Evolutionary conservation across 129 eudicot species (phyloP).

Genomic region (Escallonia rubra): DNA sequence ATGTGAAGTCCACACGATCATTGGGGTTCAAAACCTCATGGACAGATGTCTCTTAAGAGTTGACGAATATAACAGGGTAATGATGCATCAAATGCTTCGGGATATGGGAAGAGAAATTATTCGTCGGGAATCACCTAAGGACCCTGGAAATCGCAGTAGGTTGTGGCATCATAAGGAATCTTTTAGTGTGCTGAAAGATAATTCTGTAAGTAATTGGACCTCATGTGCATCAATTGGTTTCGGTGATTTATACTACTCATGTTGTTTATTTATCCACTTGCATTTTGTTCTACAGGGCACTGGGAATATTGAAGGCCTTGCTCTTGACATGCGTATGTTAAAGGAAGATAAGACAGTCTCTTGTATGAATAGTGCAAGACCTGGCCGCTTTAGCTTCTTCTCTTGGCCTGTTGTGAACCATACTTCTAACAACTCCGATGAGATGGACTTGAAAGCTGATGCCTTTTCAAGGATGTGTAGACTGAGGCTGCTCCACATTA

Average conservation of each 20-base stretch:
- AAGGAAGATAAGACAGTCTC: not conserved
- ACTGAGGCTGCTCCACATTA: constrained; percentile 6
- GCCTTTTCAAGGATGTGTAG: constrained; percentile 11
- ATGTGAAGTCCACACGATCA: not conserved
- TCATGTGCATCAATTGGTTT: too few species aligned
- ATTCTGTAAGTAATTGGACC: too few species aligned
- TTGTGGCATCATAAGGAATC: not conserved
- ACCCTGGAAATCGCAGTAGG: not conserved
- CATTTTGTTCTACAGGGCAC: not conserved
- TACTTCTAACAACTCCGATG: not conserved
- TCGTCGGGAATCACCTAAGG: not conserved
- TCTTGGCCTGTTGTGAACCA: too few species aligned
- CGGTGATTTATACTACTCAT: too few species aligned
- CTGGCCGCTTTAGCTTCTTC: too few species aligned
- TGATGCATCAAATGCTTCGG: not conserved
- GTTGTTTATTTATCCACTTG: not conserved
- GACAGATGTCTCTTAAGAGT: not conserved
- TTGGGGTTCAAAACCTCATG: not conserved
- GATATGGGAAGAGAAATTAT: constrained; percentile 7
- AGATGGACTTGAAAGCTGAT: not conserved
- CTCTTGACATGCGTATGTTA: not conserved
- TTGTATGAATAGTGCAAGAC: too few species aligned
- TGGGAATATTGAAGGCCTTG: not conserved
- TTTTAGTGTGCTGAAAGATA: too few species aligned
- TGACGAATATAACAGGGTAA: not conserved